Base-by-base conservation (phyloP, 2,329 filamentous ascomycete genomes). In the Penicillium sp. region DNA sequence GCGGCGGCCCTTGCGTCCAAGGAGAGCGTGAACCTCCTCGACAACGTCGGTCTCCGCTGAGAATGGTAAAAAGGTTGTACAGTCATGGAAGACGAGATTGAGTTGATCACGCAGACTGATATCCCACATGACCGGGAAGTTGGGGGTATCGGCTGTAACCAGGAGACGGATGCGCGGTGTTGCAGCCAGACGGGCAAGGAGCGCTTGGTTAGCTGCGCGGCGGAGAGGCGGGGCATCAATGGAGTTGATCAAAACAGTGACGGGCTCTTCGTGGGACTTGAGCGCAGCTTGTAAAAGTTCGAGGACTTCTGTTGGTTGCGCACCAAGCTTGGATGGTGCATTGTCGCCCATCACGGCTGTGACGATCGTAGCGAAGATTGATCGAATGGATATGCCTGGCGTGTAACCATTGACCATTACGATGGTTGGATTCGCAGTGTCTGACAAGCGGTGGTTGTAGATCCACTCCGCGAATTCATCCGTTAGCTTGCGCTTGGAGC, bases 1-100 rank as follows among this genome's bases (percentile, higher is more conserved):
- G 40, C 90, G 85, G 50, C 89, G 82, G 22, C 90, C 86, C 65
- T 87, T 91, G 52, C 91, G 85, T 45, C 92, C 92, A 0, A 97
- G 83, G 0, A 97, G 82, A 66, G 90, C 87, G 71, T 96, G 90
- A 14, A 97, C 92, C 60, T 92, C 89, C 71, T 97, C 92, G 3
- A 97, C 91, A 2, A 90, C 86, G 67, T 96, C 90, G 8, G 91
- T 77, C 71, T 96, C 92, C 3, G 82, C 81, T 11, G 82, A 79
- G 65, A 89, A 90, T 0, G 90, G 82, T 0, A 84, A 81, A 69
- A 96, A 97, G 0, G 94, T 97, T 1, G 94, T 97, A 67, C 89
- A 89, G 76, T 99, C 92, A 76, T 99, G 94, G 74, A 95, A 97
- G 29, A 91, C 79, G 64, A 97, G 92, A 71, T 89, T 89, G 74